Percentiles rank a stretch among this genome's conserved stretches.
phyloP scores from a whole-genome alignment of 495 filamentous ascomycete genomes.

The Podospora conica region DNA sequence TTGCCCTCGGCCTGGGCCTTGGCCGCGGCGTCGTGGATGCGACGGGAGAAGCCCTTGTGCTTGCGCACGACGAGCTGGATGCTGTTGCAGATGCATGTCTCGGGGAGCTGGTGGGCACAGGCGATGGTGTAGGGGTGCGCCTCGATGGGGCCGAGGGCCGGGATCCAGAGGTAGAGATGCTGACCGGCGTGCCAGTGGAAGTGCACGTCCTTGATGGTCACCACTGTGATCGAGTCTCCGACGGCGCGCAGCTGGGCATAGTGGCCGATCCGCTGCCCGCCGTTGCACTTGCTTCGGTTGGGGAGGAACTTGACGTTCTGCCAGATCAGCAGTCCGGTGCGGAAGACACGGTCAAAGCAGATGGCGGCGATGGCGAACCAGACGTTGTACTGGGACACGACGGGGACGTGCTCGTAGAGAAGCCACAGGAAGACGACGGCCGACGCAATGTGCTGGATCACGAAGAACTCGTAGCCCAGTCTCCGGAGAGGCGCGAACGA shows the following conservation, averaged over 20 bases:
- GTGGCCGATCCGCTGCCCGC: slow-evolving; percentile 42
- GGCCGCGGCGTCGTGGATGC: slow-evolving; percentile 57
- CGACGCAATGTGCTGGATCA: slow-evolving; percentile 68
- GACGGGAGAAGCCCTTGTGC: slow-evolving; percentile 62
- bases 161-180: slow-evolving; percentile 70
- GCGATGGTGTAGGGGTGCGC: slow-evolving; percentile 80
- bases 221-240: slow-evolving; percentile 55
- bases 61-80: slow-evolving; percentile 70
- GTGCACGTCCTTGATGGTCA: slow-evolving; percentile 63
- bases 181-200: slow-evolving; percentile 73
- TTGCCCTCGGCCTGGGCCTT: slow-evolving; percentile 35
- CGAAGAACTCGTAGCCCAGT: slow-evolving; percentile 72
- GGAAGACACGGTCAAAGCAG: slow-evolving; percentile 60
- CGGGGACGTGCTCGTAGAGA: slow-evolving; percentile 60
- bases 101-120: slow-evolving; percentile 37
- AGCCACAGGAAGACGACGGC: slow-evolving; percentile 62
- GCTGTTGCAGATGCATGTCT: slow-evolving; percentile 48
- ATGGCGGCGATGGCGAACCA: slow-evolving; percentile 70
- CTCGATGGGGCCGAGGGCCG: slow-evolving; percentile 60
- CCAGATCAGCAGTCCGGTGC: slow-evolving; percentile 49
- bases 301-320: slow-evolving; percentile 52
- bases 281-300: slow-evolving; percentile 34
- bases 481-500: slow-evolving; percentile 63
- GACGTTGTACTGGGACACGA: slow-evolving; percentile 49
- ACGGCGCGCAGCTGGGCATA: slow-evolving; percentile 59